These are phyloP conservation scores for Pyrenophora graminea DNA, from an alignment of 2,329 filamentous ascomycete species.

Conservation along the genomic window DNA sequence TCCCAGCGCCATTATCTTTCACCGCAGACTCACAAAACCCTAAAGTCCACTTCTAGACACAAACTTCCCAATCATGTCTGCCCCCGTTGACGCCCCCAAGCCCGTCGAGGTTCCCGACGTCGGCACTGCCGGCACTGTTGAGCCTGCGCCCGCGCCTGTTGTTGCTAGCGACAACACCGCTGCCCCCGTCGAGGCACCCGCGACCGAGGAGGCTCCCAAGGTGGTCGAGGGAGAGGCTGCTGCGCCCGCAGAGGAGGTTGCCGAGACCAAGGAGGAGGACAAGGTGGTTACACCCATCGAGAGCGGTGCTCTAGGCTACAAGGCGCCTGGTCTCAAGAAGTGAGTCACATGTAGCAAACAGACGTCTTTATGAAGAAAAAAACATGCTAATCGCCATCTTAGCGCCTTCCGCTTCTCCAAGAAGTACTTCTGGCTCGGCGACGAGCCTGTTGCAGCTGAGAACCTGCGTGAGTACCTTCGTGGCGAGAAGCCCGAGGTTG, in stretches of 20 bases:
- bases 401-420: conserved; percentile 90
- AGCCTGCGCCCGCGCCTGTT: conserved; percentile 44
- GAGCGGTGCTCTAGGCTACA: conserved; percentile 87
- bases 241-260: conserved; percentile 40
- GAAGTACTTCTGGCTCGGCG: conserved; percentile 76
- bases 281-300: conserved; percentile 68
- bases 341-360: conserved; percentile 57
- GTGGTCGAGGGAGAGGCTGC: conserved; percentile 33
- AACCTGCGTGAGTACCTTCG: conserved; percentile 78
- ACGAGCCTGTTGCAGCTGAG: conserved; percentile 72
- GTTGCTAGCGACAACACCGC: conserved; percentile 43
- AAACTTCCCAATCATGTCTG: conserved; percentile 58
- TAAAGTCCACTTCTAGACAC: conserved; percentile 9
- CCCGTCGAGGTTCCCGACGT: conserved; percentile 57
- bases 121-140: conserved; percentile 43
- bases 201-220: conserved; percentile 50
- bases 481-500: conserved; percentile 80
- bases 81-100: conserved; percentile 71
- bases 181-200: conserved; percentile 48
- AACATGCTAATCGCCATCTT: conserved; percentile 17
- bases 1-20: conserved; percentile 24
- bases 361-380: too few relatives aligned
- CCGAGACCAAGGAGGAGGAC: conserved; percentile 49
- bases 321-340: conserved; percentile 88
- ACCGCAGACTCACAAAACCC: conserved; percentile 14